Evolutionary conservation across 75 land plant species (phyloP).

Genomic region (Picea glauca): DNA sequence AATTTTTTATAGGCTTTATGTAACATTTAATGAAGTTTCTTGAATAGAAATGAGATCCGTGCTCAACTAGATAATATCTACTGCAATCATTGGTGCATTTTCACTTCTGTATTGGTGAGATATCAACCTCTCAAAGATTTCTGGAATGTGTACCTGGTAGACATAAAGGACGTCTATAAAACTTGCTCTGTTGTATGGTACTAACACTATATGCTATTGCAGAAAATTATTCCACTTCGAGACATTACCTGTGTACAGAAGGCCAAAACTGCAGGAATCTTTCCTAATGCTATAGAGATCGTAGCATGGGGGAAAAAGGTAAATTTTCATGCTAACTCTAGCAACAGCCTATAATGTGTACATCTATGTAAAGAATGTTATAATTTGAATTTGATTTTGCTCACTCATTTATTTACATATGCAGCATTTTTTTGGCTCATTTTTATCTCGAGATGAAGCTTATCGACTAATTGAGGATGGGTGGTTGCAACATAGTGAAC

Average conservation of each 20-base stretch:
- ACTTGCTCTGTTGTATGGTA: background rate
- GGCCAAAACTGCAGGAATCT: conserved; percentile 91
- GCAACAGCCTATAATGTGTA: background rate
- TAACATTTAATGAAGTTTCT: background rate
- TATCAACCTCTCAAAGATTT: background rate
- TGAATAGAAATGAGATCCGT: background rate
- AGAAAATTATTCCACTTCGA: conserved; percentile 82
- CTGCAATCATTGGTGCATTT: background rate
- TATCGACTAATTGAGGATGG: conserved; percentile 81
- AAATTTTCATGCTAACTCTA: conserved; percentile 6
- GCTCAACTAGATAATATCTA: background rate
- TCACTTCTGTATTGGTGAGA: background rate
- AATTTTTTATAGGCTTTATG: background rate
- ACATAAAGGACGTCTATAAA: background rate
- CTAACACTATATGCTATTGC: conserved; percentile 19
- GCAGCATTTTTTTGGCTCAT: conserved; percentile 97
- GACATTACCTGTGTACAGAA: conserved; percentile 77
- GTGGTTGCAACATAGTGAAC: conserved; percentile 60
- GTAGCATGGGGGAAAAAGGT: conserved; percentile 88
- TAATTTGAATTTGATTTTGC: conserved; percentile 2
- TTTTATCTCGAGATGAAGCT: conserved; percentile 97
- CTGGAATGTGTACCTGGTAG: background rate
- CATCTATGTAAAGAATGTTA: conserved; percentile 3
- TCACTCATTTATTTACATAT: background rate
- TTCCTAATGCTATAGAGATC: conserved; percentile 97